Evolutionary conservation across 2,329 filamentous ascomycete genomes (phyloP), one percentile per base, ranked within the genome.

Genomic region (Colletotrichum theobromicola): DNA sequence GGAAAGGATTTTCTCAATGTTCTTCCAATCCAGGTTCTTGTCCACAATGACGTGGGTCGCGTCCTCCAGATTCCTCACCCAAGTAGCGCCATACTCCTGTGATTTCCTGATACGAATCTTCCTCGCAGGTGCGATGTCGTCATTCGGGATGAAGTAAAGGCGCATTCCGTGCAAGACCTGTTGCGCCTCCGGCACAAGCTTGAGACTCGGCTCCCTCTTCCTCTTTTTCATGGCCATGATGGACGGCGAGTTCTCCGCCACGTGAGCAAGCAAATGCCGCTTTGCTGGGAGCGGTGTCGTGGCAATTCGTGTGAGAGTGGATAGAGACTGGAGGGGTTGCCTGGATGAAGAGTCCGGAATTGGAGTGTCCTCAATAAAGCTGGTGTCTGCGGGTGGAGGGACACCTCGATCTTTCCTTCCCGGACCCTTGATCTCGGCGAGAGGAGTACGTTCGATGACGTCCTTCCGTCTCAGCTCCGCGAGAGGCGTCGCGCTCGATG

Each of bases 41-140:
- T 98, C 96, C 2, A 95, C 93, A 73, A 98, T 88, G 63, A 98
- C 85, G 83, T 98, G 95, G 1, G 94, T 97, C 18, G 97, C 90
- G 26, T 83, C 83, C 1, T 77, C 82, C 80, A 93, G 90, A 1
- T 87, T 84, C 65, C 88, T 88, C 32, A 91, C 89, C 92, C 95
- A 97, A 1, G 82, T 85, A 2, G 93, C 96, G 57, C 96, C 96
- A 81, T 92, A 92, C 79, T 95, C 92, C 66, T 91, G 89, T 0
- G 94, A 93, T 81, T 93, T 95, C 34, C 89, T 89, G 67, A 98
- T 98, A 5, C 94, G 92, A 72, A 92, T 83, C 69, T 90, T 90
- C 50, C 96, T 90, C 9, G 90, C 87, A 13, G 90, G 89, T 35
- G 93, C 90, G 61, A 94, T 89, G 76, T 96, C 93, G 76, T 95